phyloP scores from a whole-genome alignment of 2,329 filamentous ascomycete species.

The Alternaria arborescens region DNA sequence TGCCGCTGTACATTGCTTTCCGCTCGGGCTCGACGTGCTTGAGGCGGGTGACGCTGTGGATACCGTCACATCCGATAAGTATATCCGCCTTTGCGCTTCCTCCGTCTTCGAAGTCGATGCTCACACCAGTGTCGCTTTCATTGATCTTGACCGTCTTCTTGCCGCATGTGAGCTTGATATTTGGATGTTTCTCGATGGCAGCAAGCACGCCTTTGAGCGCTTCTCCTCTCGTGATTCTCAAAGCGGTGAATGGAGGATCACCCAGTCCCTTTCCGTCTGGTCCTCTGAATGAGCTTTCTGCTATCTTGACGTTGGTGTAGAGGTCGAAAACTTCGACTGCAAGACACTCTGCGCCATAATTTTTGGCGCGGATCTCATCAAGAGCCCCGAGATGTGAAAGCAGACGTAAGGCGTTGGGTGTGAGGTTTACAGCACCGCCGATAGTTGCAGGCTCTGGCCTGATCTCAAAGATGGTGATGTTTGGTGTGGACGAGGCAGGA shows the following conservation, averaged over 20 bases:
- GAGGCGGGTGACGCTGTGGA: slow-evolving; percentile 56
- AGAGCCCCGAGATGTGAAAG: slow-evolving; percentile 58
- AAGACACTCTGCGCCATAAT: slow-evolving; percentile 54
- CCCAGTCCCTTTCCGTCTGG: slow-evolving; percentile 55
- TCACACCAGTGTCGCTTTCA: slow-evolving; percentile 53
- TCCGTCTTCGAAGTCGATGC: slow-evolving; percentile 59
- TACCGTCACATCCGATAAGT: slow-evolving; percentile 65
- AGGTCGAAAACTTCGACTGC: slow-evolving; percentile 58
- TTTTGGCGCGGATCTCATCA: slow-evolving; percentile 53
- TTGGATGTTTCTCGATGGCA: slow-evolving; percentile 51
- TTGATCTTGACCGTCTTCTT: slow-evolving; percentile 54
- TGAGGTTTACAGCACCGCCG: slow-evolving; percentile 69
- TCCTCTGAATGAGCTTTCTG: slow-evolving; percentile 54
- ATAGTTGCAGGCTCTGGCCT: slow-evolving; percentile 57
- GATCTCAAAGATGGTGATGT: slow-evolving; percentile 60
- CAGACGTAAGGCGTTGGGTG: slow-evolving; percentile 68
- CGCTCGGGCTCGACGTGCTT: slow-evolving; percentile 57
- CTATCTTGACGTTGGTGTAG: slow-evolving; percentile 53
- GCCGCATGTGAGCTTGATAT: slow-evolving; percentile 55
- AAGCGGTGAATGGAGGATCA: slow-evolving; percentile 55
- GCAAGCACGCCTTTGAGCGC: slow-evolving; percentile 54
- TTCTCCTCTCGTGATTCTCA: slow-evolving; percentile 56
- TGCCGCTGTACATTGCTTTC: slow-evolving; percentile 54
- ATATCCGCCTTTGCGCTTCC: slow-evolving; percentile 57
- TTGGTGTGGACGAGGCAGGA: slow-evolving; percentile 45